phyloP scores from a whole-genome alignment of 2,329 filamentous ascomycete genomes.

The Ceratocystis colombiana region DNA sequence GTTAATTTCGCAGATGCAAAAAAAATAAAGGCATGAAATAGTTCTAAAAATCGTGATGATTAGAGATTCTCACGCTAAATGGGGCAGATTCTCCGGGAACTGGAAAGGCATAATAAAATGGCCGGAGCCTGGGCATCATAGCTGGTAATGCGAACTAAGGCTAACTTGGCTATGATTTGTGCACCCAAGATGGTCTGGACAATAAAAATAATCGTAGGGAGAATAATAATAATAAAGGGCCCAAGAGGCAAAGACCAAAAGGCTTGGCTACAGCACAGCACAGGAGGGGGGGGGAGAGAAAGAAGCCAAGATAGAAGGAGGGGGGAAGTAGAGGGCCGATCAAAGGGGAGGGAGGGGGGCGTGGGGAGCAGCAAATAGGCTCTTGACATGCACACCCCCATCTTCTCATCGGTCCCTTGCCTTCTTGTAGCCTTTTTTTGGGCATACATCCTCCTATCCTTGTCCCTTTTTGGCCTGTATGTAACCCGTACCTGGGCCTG shows the following conservation, averaged over 20 bases:
- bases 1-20: neutral
- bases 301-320: conserved; percentile 14
- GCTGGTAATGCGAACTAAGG: neutral
- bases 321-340: neutral
- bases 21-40: too few relatives aligned
- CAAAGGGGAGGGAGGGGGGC: neutral
- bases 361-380: neutral
- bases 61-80: neutral
- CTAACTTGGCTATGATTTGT: conserved; percentile 2
- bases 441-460: conserved; percentile 7
- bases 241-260: neutral
- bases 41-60: neutral
- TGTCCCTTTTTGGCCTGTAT: conserved; percentile 11
- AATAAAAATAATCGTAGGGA: neutral
- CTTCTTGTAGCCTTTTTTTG: conserved; percentile 11
- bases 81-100: too few relatives aligned
- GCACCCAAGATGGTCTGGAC: neutral
- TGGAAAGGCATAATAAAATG: neutral
- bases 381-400: conserved; percentile 5
- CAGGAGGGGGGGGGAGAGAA: neutral
- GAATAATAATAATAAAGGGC: neutral
- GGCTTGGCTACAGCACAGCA: neutral
- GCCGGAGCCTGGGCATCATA: neutral
- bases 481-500: conserved; percentile 12
- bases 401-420: conserved; percentile 1